Base-by-base conservation (phyloP, 1,139 yeast genomes). In the Magnusiomyces tetraspermus region DNA sequence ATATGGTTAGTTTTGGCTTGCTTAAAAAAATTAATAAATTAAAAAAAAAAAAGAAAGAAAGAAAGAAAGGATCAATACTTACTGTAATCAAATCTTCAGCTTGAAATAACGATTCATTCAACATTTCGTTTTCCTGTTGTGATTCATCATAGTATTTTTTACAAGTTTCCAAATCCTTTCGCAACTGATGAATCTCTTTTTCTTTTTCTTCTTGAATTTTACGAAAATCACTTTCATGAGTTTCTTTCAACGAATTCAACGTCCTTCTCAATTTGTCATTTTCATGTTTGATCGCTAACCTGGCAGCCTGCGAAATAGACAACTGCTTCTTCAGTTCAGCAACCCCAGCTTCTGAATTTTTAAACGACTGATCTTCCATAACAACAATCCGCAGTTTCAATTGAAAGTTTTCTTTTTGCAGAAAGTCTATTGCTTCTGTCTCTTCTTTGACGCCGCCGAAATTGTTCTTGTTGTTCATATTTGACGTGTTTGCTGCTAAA, bases 261-360 rank as follows among this genome's bases (percentile, higher is more conserved):
- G 57, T 59, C 24, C 51, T 42, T 10, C 61, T 43, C 23, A 59
- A 51, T 48, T 57, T 59, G 19, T 57, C 58, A 37, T 55, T 58
- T 38, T 59, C 61, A 36, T 46, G 56, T 33, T 55, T 57, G 47
- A 54, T 49, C 11, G 55, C 48, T 22, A 55, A 50, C 13, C 56
- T 54, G 3, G 57, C 55, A 2, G 61, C 57, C 44, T 58, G 57
- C 4, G 57, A 50, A 10, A 55, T 59, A 2, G 56, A 58, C n/a
- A 59, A 50, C 41, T 53, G 53, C 30, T 53, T 57, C 37, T 54
- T 47, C 21, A 59, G 51, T 28, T 58, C 59, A 1, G 59, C 59
- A 2, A 59, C 57, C 1, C 61, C 61, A 22, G 54, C 53, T 5
- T 52, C 54, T 23, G 61, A 57, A 6, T 53, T 50, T 15, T 52